These are phyloP conservation scores for Breviolum minutum DNA, from an alignment of 73 alveolate genomes.

Conservation along the genomic window DNA sequence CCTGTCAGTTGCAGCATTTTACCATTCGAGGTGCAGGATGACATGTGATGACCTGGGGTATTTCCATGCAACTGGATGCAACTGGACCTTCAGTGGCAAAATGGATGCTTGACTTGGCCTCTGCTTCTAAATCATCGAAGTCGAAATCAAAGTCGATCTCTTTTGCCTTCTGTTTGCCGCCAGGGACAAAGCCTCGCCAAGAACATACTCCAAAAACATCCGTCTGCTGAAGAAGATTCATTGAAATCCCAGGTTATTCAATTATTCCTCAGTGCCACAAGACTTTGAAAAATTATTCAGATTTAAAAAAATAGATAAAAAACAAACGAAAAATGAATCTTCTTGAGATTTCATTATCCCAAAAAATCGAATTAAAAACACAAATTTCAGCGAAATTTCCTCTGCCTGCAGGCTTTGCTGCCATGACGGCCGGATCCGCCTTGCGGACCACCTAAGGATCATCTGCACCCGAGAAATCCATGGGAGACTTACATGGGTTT, in stretches of 20 bases:
- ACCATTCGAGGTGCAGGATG: neutral
- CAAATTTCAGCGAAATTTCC: neutral
- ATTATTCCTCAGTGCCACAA: no score
- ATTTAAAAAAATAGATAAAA: neutral
- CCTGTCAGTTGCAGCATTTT: neutral
- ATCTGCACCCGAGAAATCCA: neutral
- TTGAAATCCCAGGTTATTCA: no score
- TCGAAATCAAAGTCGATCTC: slow-evolving; percentile 93
- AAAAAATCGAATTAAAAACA: no score
- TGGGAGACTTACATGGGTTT: no score
- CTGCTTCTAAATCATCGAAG: slow-evolving; percentile 88
- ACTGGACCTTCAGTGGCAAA: neutral
- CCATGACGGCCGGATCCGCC: slow-evolving; percentile 20
- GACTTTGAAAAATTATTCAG: no score
- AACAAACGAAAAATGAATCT: neutral
- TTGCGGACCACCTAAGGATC: slow-evolving; percentile 42
- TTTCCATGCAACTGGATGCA: neutral
- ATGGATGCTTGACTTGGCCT: neutral
- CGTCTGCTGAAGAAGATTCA: no score
- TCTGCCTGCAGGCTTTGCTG: slow-evolving; percentile 48
- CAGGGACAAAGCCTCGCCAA: slow-evolving; percentile 54
- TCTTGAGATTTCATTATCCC: neutral
- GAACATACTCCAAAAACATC: no score
- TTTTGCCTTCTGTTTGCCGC: slow-evolving; percentile 92
- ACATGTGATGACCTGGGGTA: neutral